These are phyloP conservation scores for Sporothrix brunneoviolacea DNA, from an alignment of 2,329 filamentous ascomycete genomes.

Conservation along the genomic window DNA sequence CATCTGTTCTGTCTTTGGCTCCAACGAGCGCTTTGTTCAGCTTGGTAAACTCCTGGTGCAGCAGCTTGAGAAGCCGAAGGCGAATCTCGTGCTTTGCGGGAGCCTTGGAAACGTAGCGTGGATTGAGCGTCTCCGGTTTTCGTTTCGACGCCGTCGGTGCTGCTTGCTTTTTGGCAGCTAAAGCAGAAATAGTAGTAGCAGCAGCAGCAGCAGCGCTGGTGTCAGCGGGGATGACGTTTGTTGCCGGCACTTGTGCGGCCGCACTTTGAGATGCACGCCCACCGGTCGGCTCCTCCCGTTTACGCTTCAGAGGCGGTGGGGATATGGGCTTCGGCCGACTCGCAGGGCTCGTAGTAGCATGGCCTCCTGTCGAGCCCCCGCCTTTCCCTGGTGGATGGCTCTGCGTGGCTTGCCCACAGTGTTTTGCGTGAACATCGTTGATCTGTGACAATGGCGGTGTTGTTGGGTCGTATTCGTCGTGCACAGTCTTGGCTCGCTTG, in stretches of 20 bases:
- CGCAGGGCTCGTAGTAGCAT: no score
- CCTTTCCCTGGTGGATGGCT: not conserved
- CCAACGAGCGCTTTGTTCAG: constrained; percentile 59
- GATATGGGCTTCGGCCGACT: no score
- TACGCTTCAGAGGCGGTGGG: constrained; percentile 16
- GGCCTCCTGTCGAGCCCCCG: not conserved
- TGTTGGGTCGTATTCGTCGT: not conserved
- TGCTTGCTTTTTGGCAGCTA: not conserved
- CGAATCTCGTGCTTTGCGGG: constrained; percentile 53
- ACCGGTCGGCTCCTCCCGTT: constrained; percentile 1
- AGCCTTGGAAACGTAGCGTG: constrained; percentile 53
- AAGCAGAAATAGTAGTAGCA: not conserved
- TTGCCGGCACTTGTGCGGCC: not conserved
- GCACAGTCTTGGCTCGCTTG: no score
- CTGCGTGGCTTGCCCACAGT: no score
- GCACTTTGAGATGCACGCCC: not conserved
- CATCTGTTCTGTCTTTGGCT: constrained; percentile 34
- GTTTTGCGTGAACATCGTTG: no score
- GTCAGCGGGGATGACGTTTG: no score
- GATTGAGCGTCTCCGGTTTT: constrained; percentile 55
- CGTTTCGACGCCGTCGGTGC: constrained; percentile 17
- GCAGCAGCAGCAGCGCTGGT: not conserved
- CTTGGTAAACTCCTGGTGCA: constrained; percentile 60
- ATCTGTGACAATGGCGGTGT: not conserved
- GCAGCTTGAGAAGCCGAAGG: constrained; percentile 50